phyloP scores from a whole-genome alignment of 768 basidiomycete genomes.

The Trametes cinnabarina region DNA sequence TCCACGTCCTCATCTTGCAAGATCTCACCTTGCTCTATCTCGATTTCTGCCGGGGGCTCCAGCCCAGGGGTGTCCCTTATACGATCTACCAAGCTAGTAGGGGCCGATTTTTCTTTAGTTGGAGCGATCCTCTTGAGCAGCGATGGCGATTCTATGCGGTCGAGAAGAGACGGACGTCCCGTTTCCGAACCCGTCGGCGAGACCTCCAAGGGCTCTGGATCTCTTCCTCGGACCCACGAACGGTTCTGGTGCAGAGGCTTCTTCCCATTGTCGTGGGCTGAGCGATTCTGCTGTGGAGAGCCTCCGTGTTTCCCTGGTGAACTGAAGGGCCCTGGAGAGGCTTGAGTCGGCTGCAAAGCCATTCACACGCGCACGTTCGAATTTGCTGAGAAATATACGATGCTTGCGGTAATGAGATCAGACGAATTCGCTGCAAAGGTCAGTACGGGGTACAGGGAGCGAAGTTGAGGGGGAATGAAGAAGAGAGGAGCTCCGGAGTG shows the following conservation, averaged over 20 bases:
- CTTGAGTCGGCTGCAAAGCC: not conserved
- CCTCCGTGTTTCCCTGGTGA: slow-evolving; percentile 2
- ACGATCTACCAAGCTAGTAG: not conserved
- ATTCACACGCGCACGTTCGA: not conserved
- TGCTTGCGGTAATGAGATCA: not conserved
- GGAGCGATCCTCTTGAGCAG: slow-evolving; percentile 7
- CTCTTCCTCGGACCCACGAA: slow-evolving; percentile 1
- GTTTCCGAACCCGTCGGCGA: not conserved
- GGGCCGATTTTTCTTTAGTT: not conserved
- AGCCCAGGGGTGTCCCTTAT: not conserved
- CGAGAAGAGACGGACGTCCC: slow-evolving; percentile 5
- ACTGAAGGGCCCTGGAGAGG: not conserved
- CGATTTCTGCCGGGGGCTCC: not conserved
- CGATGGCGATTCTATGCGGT: not conserved
- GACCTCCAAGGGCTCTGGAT: slow-evolving; percentile 1
- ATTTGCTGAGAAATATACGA: too few species aligned
- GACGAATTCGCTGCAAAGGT: not conserved
- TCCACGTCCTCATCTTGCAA: not conserved
- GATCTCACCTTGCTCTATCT: slow-evolving; percentile 5
- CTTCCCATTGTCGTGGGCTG: slow-evolving; percentile 6
- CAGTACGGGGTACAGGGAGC: not conserved
- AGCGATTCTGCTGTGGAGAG: not conserved
- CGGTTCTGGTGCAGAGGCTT: slow-evolving; percentile 2
- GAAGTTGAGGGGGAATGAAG: not conserved
- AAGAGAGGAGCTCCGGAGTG: not conserved